A percentile compares a stretch with the other conserved stretches of the same genome.
phyloP scores from a whole-genome alignment of 2,329 filamentous ascomycete genomes.

The Hypoxylon sp. region DNA sequence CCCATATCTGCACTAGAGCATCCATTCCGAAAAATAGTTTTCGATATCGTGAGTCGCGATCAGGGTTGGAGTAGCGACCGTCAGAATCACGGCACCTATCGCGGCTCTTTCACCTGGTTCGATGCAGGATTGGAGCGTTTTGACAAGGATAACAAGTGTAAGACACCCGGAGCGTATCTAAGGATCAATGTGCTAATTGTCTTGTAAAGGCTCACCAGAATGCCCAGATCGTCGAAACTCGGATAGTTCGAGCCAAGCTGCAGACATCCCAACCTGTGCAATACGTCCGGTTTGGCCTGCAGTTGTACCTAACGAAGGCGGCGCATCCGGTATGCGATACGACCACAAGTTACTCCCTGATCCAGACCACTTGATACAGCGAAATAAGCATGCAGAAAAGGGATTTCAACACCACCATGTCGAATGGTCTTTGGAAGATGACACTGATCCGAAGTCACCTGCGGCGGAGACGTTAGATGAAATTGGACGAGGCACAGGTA shows the following conservation, averaged over 20 bases:
- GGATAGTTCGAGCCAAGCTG: slow-evolving; percentile 9
- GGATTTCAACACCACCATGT: slow-evolving; percentile 61
- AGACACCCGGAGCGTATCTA: slow-evolving; percentile 15
- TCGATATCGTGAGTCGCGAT: slow-evolving; percentile 69
- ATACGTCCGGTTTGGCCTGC: slow-evolving; percentile 53
- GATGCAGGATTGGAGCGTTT: slow-evolving; percentile 73
- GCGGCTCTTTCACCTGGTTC: slow-evolving; percentile 73
- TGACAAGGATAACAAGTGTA: slow-evolving; percentile 56
- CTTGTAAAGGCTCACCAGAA: slow-evolving; percentile 33
- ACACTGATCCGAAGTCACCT: slow-evolving; percentile 60
- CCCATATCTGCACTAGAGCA: slow-evolving; percentile 59
- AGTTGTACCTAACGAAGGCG: slow-evolving; percentile 26
- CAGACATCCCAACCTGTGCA: slow-evolving; percentile 47
- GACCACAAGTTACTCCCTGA: slow-evolving; percentile 57
- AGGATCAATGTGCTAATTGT: slow-evolving; percentile 27
- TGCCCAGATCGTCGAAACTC: slow-evolving; percentile 37
- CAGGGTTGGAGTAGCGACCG: slow-evolving; percentile 68
- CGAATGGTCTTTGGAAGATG: slow-evolving; percentile 68
- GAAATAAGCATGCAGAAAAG: slow-evolving; percentile 59
- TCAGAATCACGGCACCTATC: slow-evolving; percentile 58
- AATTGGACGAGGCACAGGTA: slow-evolving; percentile 65
- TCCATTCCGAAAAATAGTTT: slow-evolving; percentile 73
- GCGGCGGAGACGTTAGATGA: slow-evolving; percentile 57
- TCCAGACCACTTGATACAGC: slow-evolving; percentile 62
- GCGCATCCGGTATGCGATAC: slow-evolving; percentile 51